Evolutionary conservation across 768 basidiomycete genomes (phyloP).

Genomic region (Suillus clintonianus): DNA sequence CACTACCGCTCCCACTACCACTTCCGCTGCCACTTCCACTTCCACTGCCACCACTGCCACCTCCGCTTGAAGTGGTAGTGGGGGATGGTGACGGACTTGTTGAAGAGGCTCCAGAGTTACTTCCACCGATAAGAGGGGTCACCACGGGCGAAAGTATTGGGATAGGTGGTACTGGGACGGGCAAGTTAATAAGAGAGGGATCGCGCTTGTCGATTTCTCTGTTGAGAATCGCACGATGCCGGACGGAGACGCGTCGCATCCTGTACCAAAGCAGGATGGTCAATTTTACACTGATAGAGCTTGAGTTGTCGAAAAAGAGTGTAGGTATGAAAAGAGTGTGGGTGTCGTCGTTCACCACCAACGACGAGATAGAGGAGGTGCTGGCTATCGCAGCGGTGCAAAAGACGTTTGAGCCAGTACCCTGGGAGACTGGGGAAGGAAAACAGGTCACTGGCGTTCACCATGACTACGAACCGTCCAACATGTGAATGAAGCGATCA

Average conservation of each 20-base stretch:
- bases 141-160: slow-evolving; percentile 42
- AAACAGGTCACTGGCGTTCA: not conserved
- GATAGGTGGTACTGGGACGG: slow-evolving; percentile 41
- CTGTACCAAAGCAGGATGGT: slow-evolving; percentile 8
- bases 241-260: slow-evolving; percentile 16
- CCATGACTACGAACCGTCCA: not conserved
- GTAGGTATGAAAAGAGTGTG: slow-evolving; percentile 25
- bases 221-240: slow-evolving; percentile 14
- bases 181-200: slow-evolving; percentile 40
- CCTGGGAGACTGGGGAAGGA: not conserved
- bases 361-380: slow-evolving; percentile 3
- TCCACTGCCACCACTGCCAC: not conserved
- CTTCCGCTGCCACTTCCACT: not conserved
- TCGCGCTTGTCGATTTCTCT: slow-evolving; percentile 36
- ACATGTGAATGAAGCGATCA: not conserved
- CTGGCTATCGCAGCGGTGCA: not conserved
- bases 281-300: slow-evolving; percentile 2
- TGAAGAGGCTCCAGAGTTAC: not conserved
- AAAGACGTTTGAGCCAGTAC: not conserved
- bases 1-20: not conserved
- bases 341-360: slow-evolving; percentile 14
- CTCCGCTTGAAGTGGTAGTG: slow-evolving; percentile 1
- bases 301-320: slow-evolving; percentile 15
- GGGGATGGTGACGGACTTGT: slow-evolving; percentile 7
- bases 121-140: slow-evolving; percentile 33